These are phyloP conservation scores for Diaporthe sp. DNA, from an alignment of 2,329 filamentous ascomycete species.

Conservation along the genomic window DNA sequence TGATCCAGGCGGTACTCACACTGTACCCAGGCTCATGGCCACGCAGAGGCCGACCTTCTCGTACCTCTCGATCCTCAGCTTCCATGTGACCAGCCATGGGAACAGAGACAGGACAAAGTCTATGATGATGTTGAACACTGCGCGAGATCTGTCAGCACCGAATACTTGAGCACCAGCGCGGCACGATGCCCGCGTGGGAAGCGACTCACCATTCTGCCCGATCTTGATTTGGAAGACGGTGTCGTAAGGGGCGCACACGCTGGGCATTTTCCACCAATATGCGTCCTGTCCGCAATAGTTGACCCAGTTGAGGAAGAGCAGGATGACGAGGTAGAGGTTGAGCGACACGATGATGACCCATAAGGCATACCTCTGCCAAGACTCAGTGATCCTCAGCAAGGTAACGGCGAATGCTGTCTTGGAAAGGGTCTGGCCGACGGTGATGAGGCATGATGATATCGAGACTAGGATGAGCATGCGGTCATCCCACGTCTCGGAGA, in stretches of 20 bases:
- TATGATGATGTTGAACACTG: slow-evolving; percentile 67
- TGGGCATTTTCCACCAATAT: slow-evolving; percentile 60
- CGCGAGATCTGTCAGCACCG: not conserved
- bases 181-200: not conserved
- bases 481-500: slow-evolving; percentile 62
- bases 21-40: slow-evolving; percentile 63
- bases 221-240: slow-evolving; percentile 63
- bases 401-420: slow-evolving; percentile 56
- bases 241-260: slow-evolving; percentile 57
- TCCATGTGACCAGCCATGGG: slow-evolving; percentile 64
- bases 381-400: slow-evolving; percentile 58
- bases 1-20: slow-evolving; percentile 53
- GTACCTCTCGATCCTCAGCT: slow-evolving; percentile 60
- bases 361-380: slow-evolving; percentile 57
- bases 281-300: slow-evolving; percentile 58
- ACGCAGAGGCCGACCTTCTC: slow-evolving; percentile 66
- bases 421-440: slow-evolving; percentile 53
- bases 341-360: slow-evolving; percentile 65
- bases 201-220: slow-evolving; percentile 61
- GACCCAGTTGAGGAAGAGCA: slow-evolving; percentile 64
- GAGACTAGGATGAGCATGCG: slow-evolving; percentile 68
- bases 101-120: slow-evolving; percentile 65
- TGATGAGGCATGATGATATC: slow-evolving; percentile 54
- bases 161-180: not conserved
- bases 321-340: slow-evolving; percentile 62